These are phyloP conservation scores for Hanseniaspora meyeri DNA, from an alignment of 805 yeast genomes.

Conservation along the genomic window DNA sequence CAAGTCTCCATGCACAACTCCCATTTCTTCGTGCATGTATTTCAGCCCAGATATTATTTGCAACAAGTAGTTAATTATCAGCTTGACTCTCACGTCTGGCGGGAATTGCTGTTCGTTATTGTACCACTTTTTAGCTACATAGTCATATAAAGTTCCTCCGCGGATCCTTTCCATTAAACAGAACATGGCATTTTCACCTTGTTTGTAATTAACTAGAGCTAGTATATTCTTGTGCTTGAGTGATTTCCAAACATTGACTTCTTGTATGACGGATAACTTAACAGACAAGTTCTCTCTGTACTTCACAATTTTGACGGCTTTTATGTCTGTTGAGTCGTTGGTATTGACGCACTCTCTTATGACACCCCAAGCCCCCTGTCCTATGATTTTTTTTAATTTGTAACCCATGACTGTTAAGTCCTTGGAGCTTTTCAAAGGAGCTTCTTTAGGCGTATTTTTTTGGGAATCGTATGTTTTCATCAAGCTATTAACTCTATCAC, in stretches of 20 bases:
- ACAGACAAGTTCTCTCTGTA: slow-evolving; percentile 40
- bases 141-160: slow-evolving; percentile 73
- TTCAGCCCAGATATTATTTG: slow-evolving; percentile 49
- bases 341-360: slow-evolving; percentile 51
- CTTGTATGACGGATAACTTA: slow-evolving; percentile 51
- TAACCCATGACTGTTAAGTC: slow-evolving; percentile 57
- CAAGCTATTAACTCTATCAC: background rate
- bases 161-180: slow-evolving; percentile 55
- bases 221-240: slow-evolving; percentile 55
- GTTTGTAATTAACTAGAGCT: slow-evolving; percentile 47
- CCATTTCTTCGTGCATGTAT: slow-evolving; percentile 49
- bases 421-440: slow-evolving; percentile 30
- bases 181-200: slow-evolving; percentile 52
- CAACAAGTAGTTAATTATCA: slow-evolving; percentile 30
- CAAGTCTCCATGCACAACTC: slow-evolving; percentile 67
- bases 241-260: slow-evolving; percentile 62
- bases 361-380: slow-evolving; percentile 84
- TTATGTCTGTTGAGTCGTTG: slow-evolving; percentile 21
- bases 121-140: slow-evolving; percentile 57
- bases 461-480: background rate
- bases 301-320: slow-evolving; percentile 54
- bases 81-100: slow-evolving; percentile 27
- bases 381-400: slow-evolving; percentile 60
- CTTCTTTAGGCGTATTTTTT: background rate
- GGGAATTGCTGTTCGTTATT: slow-evolving; percentile 25